A percentile compares a stretch with the other conserved stretches of the same genome.
phyloP scores from a whole-genome alignment of 176 grass and related monocot species.

The Pontederia paniculata region DNA sequence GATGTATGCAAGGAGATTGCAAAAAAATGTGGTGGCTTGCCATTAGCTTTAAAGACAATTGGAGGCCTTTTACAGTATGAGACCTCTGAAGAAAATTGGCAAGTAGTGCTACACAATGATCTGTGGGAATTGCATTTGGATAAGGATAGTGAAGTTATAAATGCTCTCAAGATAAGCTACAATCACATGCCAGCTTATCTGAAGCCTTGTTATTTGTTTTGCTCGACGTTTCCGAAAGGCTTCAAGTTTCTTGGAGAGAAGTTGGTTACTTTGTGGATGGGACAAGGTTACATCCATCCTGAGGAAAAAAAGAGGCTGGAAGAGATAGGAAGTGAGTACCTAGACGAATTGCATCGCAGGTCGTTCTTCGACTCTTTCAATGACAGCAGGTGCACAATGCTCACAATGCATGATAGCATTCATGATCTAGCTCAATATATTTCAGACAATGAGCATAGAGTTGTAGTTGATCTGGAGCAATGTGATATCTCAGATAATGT shows the following conservation, averaged over 20 bases:
- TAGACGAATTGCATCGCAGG: constrained; percentile 9
- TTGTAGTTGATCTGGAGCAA: neutral
- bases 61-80: constrained; percentile 16
- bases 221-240: constrained; percentile 28
- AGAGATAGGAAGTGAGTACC: constrained; percentile 15
- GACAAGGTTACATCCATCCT: constrained; percentile 8
- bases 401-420: constrained; percentile 30
- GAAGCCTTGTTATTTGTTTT: constrained; percentile 27
- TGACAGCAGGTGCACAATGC: neutral
- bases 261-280: constrained; percentile 10
- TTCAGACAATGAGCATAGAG: constrained; percentile 1
- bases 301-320: neutral
- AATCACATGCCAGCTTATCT: constrained; percentile 25
- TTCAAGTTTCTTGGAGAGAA: constrained; percentile 4
- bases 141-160: constrained; percentile 18
- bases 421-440: constrained; percentile 28
- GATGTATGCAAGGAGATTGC: too few species aligned
- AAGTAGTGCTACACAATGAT: constrained; percentile 17
- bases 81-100: constrained; percentile 7
- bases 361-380: constrained; percentile 17
- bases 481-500: constrained; percentile 2
- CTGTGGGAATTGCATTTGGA: constrained; percentile 17
- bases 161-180: constrained; percentile 33
- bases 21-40: neutral
- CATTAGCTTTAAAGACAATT: constrained; percentile 31